phyloP scores from a whole-genome alignment of 495 filamentous ascomycete genomes.

The Neurospora sp. region DNA sequence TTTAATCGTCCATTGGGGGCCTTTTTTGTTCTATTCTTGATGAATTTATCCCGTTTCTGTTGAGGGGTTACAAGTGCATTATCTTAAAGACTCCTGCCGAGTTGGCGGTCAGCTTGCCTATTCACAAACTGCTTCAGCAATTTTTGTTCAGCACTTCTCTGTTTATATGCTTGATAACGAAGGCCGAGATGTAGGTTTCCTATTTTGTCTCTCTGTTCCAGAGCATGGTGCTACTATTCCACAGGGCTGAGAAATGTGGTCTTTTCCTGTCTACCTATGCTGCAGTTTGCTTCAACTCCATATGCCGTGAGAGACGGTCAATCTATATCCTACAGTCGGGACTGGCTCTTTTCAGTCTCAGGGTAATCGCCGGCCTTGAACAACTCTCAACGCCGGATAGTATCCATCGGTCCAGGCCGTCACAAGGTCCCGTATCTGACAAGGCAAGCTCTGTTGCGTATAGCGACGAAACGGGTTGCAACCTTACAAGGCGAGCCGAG shows the following conservation, averaged over 20 bases:
- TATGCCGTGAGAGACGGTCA: not conserved
- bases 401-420: not conserved
- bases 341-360: not conserved
- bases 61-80: not conserved
- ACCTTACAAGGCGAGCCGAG: not conserved
- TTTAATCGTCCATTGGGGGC: not conserved
- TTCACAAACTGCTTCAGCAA: not conserved
- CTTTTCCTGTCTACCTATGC: not conserved
- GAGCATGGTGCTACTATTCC: not conserved
- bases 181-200: not conserved
- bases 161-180: not conserved
- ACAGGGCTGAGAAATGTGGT: not conserved
- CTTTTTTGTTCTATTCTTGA: not conserved
- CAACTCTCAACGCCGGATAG: not conserved
- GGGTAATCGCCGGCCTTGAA: not conserved
- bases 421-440: not conserved
- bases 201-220: not conserved
- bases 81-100: not conserved
- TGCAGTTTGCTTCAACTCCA: not conserved
- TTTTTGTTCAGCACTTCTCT: not conserved
- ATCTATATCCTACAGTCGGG: not conserved
- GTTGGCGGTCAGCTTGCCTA: not conserved
- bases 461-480: not conserved
- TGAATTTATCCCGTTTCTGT: not conserved
- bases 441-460: not conserved